These are phyloP conservation scores for Aspergillus ustus DNA, from an alignment of 2,329 filamentous ascomycete species.

Conservation along the genomic window DNA sequence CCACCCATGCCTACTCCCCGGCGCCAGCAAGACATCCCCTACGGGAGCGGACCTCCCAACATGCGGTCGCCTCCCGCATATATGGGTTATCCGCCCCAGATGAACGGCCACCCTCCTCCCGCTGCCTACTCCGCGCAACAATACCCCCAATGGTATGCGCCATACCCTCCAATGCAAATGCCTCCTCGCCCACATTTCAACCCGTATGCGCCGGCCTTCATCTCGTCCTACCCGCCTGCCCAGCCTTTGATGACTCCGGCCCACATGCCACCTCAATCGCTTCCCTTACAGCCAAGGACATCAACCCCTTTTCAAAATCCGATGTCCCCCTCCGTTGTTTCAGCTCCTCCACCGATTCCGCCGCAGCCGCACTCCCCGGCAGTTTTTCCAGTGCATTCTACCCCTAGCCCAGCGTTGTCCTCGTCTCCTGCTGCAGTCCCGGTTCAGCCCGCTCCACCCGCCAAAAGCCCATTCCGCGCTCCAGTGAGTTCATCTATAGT, in stretches of 20 bases:
- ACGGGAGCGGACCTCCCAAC: conserved; percentile 51
- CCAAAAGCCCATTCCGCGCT: conserved; percentile 54
- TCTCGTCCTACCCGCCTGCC: conserved; percentile 49
- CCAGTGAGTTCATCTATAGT: conserved; percentile 42
- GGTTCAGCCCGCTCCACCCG: conserved; percentile 29
- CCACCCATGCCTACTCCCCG: conserved; percentile 55
- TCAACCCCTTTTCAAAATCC: conserved; percentile 43
- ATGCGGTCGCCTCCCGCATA: conserved; percentile 64
- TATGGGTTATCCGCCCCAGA: conserved; percentile 62
- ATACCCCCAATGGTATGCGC: conserved; percentile 53
- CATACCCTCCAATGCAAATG: conserved; percentile 46
- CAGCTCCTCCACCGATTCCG: conserved; percentile 34
- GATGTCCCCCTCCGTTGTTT: conserved; percentile 40
- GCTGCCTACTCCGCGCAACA: conserved; percentile 49
- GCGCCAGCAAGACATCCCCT: conserved; percentile 52
- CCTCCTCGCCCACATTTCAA: conserved; percentile 47
- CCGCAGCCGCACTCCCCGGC: conserved; percentile 34
- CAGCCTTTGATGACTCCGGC: conserved; percentile 46
- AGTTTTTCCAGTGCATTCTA: conserved; percentile 28
- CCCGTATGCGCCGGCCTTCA: conserved; percentile 48
- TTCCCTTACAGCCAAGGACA: conserved; percentile 42
- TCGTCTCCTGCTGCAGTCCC: conserved; percentile 35
- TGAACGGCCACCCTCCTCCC: conserved; percentile 56
- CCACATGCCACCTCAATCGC: conserved; percentile 40
- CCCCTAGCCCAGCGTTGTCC: conserved; percentile 39